Base-by-base conservation (phyloP, 2,329 filamentous ascomycete species). In the Paradendryphiella salina region DNA sequence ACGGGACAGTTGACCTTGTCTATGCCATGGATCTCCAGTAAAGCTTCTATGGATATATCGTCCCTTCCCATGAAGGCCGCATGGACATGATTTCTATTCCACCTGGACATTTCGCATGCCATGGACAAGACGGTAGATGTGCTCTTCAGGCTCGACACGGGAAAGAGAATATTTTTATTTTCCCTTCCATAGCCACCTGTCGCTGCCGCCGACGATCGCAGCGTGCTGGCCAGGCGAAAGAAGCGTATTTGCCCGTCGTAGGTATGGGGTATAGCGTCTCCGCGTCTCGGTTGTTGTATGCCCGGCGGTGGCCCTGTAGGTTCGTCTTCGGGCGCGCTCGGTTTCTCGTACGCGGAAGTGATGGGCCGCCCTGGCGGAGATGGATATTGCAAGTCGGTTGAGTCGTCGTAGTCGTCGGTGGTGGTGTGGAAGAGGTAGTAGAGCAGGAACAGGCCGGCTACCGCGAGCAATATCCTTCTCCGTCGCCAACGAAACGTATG, bases 21-120 rank as follows among this genome's bases (percentile, higher is more conserved):
- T n/a, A 96, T 81, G 26, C 90, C 90, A 70, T 96, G 96, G 52
- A 96, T 79, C 44, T 84, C 78, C 61, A 86, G 79, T 26, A 97
- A 77, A 28, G 88, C 83, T 11, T 85, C 80, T 42, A 95, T 73
- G 0, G 82, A 76, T 42, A 96, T 81, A 10, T 86, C 82, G 52
- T 85, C 87, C 52, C 87, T 81, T 41, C 91, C 87, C 75, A 95
- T 81, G 3, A 97, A 74, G 0, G 84, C 87, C 67, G 96, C 87
- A 70, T 97, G 93, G 7, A 96, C 90, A 56, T 85, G 81, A 65
- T 85, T 96, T 51, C 82, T 79, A 48, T 82, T 79, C 71, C 85
- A 81, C 17, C 72, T 72, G 5, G 85, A 86, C 92, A 96, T 96
- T 63, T 89, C 83, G 72, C 94, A 97, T 5, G 92, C 90, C 67